Conservation (phyloP, 176 grass and related monocot species). For the Lolium perenne region DNA sequence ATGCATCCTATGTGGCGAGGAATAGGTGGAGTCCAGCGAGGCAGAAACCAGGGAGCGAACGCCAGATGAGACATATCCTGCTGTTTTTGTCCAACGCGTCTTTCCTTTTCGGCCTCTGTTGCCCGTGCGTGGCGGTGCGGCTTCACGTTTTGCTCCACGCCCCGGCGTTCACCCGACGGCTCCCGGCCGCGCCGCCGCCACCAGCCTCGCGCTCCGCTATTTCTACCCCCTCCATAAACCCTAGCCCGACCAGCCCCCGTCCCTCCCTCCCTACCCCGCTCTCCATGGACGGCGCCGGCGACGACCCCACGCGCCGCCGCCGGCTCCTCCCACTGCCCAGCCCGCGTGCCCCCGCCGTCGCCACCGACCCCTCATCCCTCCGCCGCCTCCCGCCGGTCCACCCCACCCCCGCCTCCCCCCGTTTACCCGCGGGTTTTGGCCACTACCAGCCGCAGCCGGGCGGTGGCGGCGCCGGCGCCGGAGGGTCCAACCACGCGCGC, state of each 20-base stretch:
- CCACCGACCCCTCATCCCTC: constrained; percentile 27
- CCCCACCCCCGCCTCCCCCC: not conserved
- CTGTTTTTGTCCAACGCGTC: not conserved
- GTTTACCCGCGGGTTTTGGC: constrained; percentile 26
- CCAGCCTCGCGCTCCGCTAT: not conserved
- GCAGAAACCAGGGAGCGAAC: not conserved
- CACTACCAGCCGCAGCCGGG: constrained; percentile 34
- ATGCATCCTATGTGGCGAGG: not conserved
- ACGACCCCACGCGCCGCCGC: constrained; percentile 31
- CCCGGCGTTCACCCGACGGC: not conserved
- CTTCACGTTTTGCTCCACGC: constrained; percentile 33
- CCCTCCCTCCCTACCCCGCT: not conserved
- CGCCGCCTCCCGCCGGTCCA: constrained; percentile 1
- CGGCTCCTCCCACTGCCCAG: not conserved
- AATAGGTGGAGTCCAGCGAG: not conserved
- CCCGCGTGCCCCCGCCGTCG: not conserved
- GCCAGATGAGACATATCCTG: not conserved
- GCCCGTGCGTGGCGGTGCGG: not conserved
- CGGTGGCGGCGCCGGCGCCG: not conserved
- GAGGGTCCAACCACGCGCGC: constrained; percentile 44
- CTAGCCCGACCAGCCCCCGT: not conserved
- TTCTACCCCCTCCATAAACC: constrained; percentile 8
- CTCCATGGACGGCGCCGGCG: constrained; percentile 47
- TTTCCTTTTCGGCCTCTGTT: constrained; percentile 40
- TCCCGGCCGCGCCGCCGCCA: constrained; percentile 8